phyloP scores from a whole-genome alignment of 2,329 filamentous ascomycete species.

The Trichoderma sp. region DNA sequence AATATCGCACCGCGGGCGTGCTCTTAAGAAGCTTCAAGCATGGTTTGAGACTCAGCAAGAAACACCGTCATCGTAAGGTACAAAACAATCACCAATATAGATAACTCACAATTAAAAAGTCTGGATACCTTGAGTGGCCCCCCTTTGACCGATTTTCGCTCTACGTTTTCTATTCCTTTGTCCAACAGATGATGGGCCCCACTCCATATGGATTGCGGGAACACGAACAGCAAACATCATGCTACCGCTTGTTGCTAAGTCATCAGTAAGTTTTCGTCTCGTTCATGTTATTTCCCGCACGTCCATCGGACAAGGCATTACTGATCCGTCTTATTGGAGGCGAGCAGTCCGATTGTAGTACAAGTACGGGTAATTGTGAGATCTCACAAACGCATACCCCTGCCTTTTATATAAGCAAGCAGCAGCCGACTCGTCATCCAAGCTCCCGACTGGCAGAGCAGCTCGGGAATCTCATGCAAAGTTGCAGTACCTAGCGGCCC shows the following conservation, averaged over 20 bases:
- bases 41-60: conserved; percentile 62
- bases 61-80: not conserved
- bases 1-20: conserved; percentile 87
- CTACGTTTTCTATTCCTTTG: not conserved
- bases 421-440: not conserved
- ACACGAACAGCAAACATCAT: not conserved
- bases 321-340: not conserved
- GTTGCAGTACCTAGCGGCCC: not conserved
- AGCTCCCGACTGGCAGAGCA: not conserved
- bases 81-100: not conserved
- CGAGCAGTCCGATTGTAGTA: not conserved
- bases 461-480: not conserved
- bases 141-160: not conserved
- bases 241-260: not conserved
- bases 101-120: not conserved
- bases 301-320: not conserved
- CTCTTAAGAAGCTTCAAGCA: conserved; percentile 80
- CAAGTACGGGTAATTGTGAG: not conserved
- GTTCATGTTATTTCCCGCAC: not conserved
- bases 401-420: not conserved
- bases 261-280: not conserved
- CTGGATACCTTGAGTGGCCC: not conserved
- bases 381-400: not conserved
- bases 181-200: not conserved
- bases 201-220: not conserved